Evolutionary conservation across 371 early-diverging fungal species (phyloP), one percentile per base, ranked within the genome.

Genomic region (Conidiobolus incongruus): DNA sequence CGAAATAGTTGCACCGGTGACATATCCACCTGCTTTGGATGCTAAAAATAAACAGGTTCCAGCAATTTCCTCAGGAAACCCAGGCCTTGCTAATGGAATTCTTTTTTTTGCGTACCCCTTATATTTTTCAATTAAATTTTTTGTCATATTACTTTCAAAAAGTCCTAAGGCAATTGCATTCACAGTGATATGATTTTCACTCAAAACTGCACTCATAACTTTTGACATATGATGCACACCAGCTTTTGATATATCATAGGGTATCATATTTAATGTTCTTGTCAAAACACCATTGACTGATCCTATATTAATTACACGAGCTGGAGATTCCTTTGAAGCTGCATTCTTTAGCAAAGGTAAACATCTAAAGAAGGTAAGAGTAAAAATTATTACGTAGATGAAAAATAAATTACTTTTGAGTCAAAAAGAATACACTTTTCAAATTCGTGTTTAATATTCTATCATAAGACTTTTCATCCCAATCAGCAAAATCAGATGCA

Each of bases 151-250:
- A 42, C 75, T 76, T 43, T 75, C 72, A 58, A 87, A 93, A 4
- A 82, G 67, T 0, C 92, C 91, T 0, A 92, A 89, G 0, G 91
- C 90, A 46, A 91, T 69, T 6, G 84, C 83, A 49, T 91, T 93
- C 20, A 82, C 81, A 13, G 80, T 68, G 45, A 93, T 77, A 44
- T 67, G 49, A 17, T 68, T 61, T 44, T 43, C 40, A 17, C 71
- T 78, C 33, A 85, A 49, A 30, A 71, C 70, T 10, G 59, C 62
- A 2, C 81, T 77, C 51, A 83, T 55, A 35, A 74, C 73, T 16
- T 69, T 59, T 1, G 75, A 72, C 52, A 84, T 48, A 37, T 81
- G 81, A 49, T 81, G 81, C 22, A 81, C 56, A 2, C 78, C 83
- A 1, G 85, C 81, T 52, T 84, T 83, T 36, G 75, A 75, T 10